Evolutionary conservation across 2,329 filamentous ascomycete species (phyloP).

Genomic region (Claviceps pusilla): DNA sequence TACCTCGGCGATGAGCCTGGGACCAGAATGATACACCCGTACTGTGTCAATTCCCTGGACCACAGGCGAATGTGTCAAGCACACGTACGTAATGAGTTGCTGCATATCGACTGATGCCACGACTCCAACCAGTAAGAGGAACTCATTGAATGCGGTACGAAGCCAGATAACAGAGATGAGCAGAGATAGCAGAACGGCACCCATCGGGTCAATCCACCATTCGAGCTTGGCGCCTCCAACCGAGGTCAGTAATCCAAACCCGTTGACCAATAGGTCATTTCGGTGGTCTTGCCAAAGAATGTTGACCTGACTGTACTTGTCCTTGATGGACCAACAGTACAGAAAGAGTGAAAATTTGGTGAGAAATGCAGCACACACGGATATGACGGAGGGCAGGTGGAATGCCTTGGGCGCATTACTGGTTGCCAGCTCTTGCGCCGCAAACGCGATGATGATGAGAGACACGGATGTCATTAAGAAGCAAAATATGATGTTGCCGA

Average conservation of each 20-base stretch:
- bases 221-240: slow-evolving; percentile 76
- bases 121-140: slow-evolving; percentile 79
- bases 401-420: slow-evolving; percentile 47
- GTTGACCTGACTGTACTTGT: slow-evolving; percentile 80
- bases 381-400: slow-evolving; percentile 69
- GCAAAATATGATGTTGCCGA: slow-evolving; percentile 91
- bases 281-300: slow-evolving; percentile 96
- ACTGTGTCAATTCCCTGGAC: slow-evolving; percentile 89
- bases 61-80: slow-evolving; percentile 73
- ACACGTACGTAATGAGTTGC: slow-evolving; percentile 82
- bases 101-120: slow-evolving; percentile 72
- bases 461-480: slow-evolving; percentile 92
- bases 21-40: slow-evolving; percentile 78
- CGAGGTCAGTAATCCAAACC: slow-evolving; percentile 78
- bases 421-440: slow-evolving; percentile 51
- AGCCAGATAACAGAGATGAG: slow-evolving; percentile 72
- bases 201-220: slow-evolving; percentile 93
- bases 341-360: slow-evolving; percentile 76
- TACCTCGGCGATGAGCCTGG: slow-evolving; percentile 83
- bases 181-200: slow-evolving; percentile 68
- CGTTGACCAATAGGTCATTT: slow-evolving; percentile 94
- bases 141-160: slow-evolving; percentile 73
- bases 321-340: slow-evolving; percentile 82
- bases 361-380: slow-evolving; percentile 66
- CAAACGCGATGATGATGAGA: slow-evolving; percentile 82